A percentile compares a stretch with the other conserved stretches of the same genome.
phyloP scores from a whole-genome alignment of 2,329 filamentous ascomycete genomes.

The Calonectria henricotiae region DNA sequence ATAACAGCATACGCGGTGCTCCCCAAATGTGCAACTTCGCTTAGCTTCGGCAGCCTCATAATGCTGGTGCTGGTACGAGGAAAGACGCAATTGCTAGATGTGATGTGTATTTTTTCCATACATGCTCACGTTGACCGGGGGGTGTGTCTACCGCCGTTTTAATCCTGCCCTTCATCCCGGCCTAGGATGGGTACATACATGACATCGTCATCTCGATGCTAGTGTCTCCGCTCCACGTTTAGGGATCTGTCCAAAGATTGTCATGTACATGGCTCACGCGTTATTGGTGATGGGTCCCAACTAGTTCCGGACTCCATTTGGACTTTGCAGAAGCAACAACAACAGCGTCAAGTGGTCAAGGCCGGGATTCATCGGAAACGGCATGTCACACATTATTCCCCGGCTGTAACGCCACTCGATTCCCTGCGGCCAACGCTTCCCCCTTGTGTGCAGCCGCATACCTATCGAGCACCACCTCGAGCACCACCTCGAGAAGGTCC shows the following conservation, averaged over 20 bases:
- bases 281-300: not conserved
- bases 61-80: too few species aligned
- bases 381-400: not conserved
- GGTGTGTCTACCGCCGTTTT: not conserved
- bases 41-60: constrained; percentile 8
- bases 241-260: constrained; percentile 1
- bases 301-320: not conserved
- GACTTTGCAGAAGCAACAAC: not conserved
- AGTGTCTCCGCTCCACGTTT: not conserved
- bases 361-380: not conserved
- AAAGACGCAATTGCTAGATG: not conserved
- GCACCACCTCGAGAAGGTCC: not conserved
- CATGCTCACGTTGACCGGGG: not conserved
- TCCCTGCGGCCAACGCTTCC: not conserved
- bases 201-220: not conserved
- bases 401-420: not conserved
- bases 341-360: not conserved
- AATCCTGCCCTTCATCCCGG: not conserved
- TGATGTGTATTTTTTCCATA: too few species aligned
- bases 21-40: constrained; percentile 14
- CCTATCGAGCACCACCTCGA: not conserved
- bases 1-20: not conserved
- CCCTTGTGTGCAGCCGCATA: not conserved
- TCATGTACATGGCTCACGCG: not conserved
- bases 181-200: not conserved